Evolutionary conservation across 495 filamentous ascomycete species (phyloP).

Genomic region (Hypoxylon lenormandii): DNA sequence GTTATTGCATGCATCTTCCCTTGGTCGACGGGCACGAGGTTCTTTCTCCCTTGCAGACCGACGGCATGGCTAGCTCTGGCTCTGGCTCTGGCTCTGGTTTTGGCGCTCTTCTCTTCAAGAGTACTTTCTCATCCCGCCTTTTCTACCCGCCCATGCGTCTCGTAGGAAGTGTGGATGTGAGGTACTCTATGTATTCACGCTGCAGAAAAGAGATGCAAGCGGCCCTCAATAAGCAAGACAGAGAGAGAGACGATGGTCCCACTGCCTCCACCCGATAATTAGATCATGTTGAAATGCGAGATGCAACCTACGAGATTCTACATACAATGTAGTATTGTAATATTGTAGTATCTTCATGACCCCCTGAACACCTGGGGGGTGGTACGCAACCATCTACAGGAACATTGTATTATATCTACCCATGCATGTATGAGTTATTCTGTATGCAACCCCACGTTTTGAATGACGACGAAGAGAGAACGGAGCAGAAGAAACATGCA

Average conservation of each 20-base stretch:
- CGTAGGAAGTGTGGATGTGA: not conserved
- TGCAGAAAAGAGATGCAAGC: constrained; percentile 32
- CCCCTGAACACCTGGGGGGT: no score
- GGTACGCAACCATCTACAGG: not conserved
- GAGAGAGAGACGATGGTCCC: constrained; percentile 1
- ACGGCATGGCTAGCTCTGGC: constrained; percentile 42
- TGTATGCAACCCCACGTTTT: constrained; percentile 47
- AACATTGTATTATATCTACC: no score
- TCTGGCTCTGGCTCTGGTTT: not conserved
- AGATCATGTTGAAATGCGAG: constrained; percentile 47
- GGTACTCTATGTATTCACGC: constrained; percentile 3
- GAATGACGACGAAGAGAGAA: constrained; percentile 40
- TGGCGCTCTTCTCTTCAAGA: constrained; percentile 3
- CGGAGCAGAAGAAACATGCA: constrained; percentile 37
- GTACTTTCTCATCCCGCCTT: constrained; percentile 17
- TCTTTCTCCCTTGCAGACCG: constrained; percentile 53
- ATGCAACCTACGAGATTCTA: constrained; percentile 41
- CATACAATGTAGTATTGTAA: constrained; percentile 16
- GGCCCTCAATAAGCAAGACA: constrained; percentile 37
- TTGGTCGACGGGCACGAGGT: constrained; percentile 52
- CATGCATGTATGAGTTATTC: constrained; percentile 28
- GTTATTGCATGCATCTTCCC: constrained; percentile 51
- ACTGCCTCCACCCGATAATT: constrained; percentile 31
- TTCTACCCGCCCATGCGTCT: constrained; percentile 5
- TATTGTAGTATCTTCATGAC: no score